Conservation (phyloP, 208 protist genomes). For the Trypanosoma boissoni region DNA sequence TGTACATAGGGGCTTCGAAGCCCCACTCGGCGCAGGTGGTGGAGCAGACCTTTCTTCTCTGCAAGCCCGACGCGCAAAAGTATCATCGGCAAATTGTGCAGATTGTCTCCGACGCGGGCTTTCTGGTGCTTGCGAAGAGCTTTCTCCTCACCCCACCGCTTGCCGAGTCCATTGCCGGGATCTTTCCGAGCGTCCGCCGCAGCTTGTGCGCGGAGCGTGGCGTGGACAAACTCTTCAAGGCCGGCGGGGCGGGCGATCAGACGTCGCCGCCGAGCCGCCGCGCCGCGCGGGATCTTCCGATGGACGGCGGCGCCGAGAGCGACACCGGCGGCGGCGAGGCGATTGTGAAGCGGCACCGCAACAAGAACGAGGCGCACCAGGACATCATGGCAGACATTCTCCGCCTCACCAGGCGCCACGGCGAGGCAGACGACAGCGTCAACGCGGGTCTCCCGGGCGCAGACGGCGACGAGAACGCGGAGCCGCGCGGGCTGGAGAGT, state of each 20-base stretch:
- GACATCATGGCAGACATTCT: slow-evolving; percentile 30
- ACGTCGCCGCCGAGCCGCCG: neutral
- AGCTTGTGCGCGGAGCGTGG: slow-evolving; percentile 13
- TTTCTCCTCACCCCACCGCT: slow-evolving; percentile 47
- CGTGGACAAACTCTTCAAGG: slow-evolving; percentile 18
- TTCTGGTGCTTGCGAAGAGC: slow-evolving; percentile 47
- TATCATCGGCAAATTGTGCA: slow-evolving; percentile 55
- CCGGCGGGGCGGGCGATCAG: neutral
- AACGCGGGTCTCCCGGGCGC: slow-evolving; percentile 28
- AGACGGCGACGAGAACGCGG: neutral
- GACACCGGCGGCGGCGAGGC: neutral
- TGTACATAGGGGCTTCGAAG: slow-evolving; percentile 19
- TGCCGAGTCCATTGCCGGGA: slow-evolving; percentile 45
- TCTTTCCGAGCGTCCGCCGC: slow-evolving; percentile 42
- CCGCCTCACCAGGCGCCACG: slow-evolving; percentile 19
- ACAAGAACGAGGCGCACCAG: slow-evolving; percentile 10
- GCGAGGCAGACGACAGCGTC: slow-evolving; percentile 18
- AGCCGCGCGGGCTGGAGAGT: slow-evolving; percentile 3
- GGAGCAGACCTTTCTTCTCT: slow-evolving; percentile 62
- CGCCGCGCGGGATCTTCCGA: neutral
- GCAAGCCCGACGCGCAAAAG: slow-evolving; percentile 56
- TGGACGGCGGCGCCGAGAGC: neutral
- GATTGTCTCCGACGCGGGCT: slow-evolving; percentile 41
- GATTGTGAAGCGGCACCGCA: slow-evolving; percentile 2
- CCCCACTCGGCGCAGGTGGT: slow-evolving; percentile 18